Evolutionary conservation across 352 stramenopile genomes (phyloP), one percentile per base, ranked within the genome.

Genomic region (Globisporangium parvum): DNA sequence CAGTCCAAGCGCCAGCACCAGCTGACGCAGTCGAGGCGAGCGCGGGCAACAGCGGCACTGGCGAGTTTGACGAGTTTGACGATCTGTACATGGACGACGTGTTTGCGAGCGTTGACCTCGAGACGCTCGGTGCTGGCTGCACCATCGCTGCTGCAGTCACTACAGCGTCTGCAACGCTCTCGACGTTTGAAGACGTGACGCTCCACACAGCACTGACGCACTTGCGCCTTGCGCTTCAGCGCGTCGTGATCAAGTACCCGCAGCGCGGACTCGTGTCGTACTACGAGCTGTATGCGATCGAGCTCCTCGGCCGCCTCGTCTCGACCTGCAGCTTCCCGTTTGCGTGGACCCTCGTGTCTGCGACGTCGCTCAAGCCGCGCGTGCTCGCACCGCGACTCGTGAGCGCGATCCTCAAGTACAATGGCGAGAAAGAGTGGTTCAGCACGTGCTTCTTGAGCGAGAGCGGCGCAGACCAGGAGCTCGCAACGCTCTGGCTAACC

Each of bases 391-490:
- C 80, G 45, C 75, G 80, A 2, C 50, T 93, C 6, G 58, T 93
- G 11, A 69, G 64, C 51, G 66, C 79, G 35, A 68, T 73, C 18
- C 55, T 93, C 23, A 87, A 86, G 55, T 71, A 88, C 48, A 70
- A 75, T 26, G 49, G 57, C 0, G 66, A 83, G 39, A 86, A 82
- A 23, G 65, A 89, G 37, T 91, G 83, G 83, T 71, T 93, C 26
- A 64, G 58, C 11, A 85, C 70, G 15, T 70, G 65, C 17, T 91
- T 91, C 21, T 26, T 91, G 28, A 88, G 67, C 58, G 70, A 87
- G 18, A 66, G 41, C 24, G 70, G 74, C 31, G 65, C 80, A 2
- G 80, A 83, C 31, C 65, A 76, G 51, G 71, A 87, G n/a, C 53
- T 93, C 18, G 65, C 61, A 0, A 75, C 51, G 26, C 63, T 85